Evolutionary conservation across 2,329 filamentous ascomycete genomes (phyloP).

Genomic region (Colletotrichum lentis): DNA sequence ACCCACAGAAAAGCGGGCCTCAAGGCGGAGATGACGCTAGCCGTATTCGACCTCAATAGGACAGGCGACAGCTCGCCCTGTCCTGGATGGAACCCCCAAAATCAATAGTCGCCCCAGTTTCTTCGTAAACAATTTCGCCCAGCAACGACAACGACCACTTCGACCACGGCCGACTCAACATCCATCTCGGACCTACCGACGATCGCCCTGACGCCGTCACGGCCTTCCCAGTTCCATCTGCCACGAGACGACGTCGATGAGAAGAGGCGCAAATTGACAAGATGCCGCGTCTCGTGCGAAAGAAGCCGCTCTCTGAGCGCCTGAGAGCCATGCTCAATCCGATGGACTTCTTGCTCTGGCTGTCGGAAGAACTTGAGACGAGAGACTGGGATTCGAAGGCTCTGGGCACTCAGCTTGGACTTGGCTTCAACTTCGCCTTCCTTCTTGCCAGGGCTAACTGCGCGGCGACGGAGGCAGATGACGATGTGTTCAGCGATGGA

Average conservation of each 20-base stretch:
- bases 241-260: background rate
- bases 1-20: background rate
- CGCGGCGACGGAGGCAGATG: slow-evolving; percentile 60
- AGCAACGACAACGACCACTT: slow-evolving; percentile 17
- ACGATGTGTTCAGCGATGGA: slow-evolving; percentile 87
- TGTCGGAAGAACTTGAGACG: slow-evolving; percentile 91
- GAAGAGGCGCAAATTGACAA: slow-evolving; percentile 43
- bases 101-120: slow-evolving; percentile 34
- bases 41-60: background rate
- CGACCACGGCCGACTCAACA: background rate
- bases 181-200: background rate
- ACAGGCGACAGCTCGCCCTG: background rate
- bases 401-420: slow-evolving; percentile 77
- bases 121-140: slow-evolving; percentile 35
- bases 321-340: slow-evolving; percentile 83
- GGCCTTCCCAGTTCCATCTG: background rate
- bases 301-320: slow-evolving; percentile 80
- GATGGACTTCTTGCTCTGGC: slow-evolving; percentile 87
- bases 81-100: slow-evolving; percentile 33
- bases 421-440: slow-evolving; percentile 80
- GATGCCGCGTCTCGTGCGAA: slow-evolving; percentile 83
- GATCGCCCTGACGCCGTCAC: background rate
- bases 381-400: slow-evolving; percentile 87
- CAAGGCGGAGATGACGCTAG: background rate
- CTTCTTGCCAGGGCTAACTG: slow-evolving; percentile 84